Conservation (phyloP, 2,329 filamentous ascomycete species). For the Fusarium austroafricanum region DNA sequence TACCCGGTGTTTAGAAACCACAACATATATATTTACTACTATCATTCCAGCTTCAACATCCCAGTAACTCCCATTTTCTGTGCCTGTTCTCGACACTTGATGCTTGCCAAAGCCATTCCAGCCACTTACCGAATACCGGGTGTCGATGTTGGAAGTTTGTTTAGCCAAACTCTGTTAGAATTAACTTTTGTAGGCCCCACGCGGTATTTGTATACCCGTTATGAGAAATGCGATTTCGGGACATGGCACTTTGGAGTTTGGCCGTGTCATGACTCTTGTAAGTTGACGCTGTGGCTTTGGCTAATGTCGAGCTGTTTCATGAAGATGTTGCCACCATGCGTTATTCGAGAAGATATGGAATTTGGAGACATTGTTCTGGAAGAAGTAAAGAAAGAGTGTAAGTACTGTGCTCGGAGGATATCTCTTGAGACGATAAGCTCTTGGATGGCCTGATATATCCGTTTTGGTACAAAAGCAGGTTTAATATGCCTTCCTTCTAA, state of each 20-base stretch:
- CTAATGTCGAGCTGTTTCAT: neutral
- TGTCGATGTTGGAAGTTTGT: neutral
- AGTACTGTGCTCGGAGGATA: too few relatives aligned
- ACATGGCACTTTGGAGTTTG: neutral
- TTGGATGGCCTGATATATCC: too few relatives aligned
- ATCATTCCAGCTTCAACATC: fast-evolving
- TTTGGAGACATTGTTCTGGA: too few relatives aligned
- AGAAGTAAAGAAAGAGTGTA: too few relatives aligned
- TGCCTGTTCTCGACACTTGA: too few relatives aligned
- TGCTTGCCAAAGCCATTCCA: neutral
- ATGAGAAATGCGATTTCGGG: neutral
- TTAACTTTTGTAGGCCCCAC: neutral
- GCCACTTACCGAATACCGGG: constrained; percentile 7
- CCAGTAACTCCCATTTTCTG: neutral
- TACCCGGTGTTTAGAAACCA: constrained; percentile 18
- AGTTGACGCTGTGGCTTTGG: neutral
- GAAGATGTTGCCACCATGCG: too few relatives aligned
- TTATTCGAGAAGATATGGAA: too few relatives aligned
- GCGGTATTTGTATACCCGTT: neutral
- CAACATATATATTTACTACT: neutral
- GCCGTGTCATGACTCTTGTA: neutral
- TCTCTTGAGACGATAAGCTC: too few relatives aligned
- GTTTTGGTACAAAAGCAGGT: too few relatives aligned
- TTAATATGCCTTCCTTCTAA: fast-evolving
- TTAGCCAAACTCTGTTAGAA: neutral